These are phyloP conservation scores for Cladophialophora carrionii DNA, from an alignment of 2,329 filamentous ascomycete species.

Conservation along the genomic window DNA sequence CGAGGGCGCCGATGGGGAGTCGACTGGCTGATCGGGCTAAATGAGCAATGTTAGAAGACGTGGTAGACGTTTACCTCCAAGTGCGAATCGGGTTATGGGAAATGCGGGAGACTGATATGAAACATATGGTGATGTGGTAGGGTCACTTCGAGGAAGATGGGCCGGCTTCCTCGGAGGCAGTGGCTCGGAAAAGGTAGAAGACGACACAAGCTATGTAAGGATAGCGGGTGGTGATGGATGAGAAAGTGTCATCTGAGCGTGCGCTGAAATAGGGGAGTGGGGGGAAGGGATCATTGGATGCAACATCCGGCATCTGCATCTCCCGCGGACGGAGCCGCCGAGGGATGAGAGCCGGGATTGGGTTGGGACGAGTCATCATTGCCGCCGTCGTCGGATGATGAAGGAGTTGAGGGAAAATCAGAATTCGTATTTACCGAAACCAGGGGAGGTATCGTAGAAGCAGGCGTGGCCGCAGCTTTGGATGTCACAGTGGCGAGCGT, in stretches of 20 bases:
- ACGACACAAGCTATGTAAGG: not conserved
- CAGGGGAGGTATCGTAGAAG: constrained; percentile 4
- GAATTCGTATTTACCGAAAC: constrained; percentile 30
- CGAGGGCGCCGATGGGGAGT: constrained; percentile 3
- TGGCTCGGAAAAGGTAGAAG: not conserved
- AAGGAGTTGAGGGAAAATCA: constrained; percentile 13
- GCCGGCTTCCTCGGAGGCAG: not conserved
- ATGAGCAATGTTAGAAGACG: constrained; percentile 11
- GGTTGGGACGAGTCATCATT: constrained; percentile 7
- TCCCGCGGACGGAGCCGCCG: constrained; percentile 13
- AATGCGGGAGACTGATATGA: not conserved
- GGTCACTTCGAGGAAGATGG: not conserved
- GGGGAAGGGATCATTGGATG: constrained; percentile 10
- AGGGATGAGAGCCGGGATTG: constrained; percentile 14
- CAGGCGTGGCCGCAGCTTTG: constrained; percentile 11
- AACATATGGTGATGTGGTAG: not conserved
- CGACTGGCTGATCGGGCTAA: constrained; percentile 1
- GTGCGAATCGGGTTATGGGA: not conserved
- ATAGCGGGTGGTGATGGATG: not conserved
- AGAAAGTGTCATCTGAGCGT: not conserved
- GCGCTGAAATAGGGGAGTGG: not conserved
- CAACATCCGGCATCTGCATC: constrained; percentile 18
- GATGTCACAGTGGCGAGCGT: constrained; percentile 25
- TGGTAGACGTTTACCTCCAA: not conserved
- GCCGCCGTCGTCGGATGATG: constrained; percentile 1